phyloP scores from a whole-genome alignment of 1,284 basidiomycete species.

The Coniophora puteana region DNA sequence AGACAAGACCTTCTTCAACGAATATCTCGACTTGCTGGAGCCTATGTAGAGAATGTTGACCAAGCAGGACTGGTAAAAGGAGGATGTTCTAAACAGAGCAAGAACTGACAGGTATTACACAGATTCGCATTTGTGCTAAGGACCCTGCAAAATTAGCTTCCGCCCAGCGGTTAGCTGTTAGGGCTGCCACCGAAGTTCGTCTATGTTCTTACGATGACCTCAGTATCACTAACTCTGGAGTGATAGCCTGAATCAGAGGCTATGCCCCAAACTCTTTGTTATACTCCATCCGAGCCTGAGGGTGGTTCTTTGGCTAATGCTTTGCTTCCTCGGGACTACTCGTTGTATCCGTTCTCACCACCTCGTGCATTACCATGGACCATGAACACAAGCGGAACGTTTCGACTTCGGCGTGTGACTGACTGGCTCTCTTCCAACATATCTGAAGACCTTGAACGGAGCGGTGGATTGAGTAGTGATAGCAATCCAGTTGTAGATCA shows the following conservation, averaged over 20 bases:
- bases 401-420: constrained; percentile 56
- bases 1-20: constrained; percentile 46
- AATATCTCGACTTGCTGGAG: constrained; percentile 64
- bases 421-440: constrained; percentile 46
- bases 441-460: constrained; percentile 31
- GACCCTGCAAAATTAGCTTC: constrained; percentile 33
- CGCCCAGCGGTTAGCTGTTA: constrained; percentile 51
- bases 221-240: not conserved
- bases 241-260: constrained; percentile 5
- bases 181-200: constrained; percentile 49
- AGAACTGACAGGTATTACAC: constrained; percentile 6
- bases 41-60: constrained; percentile 51
- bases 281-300: constrained; percentile 32
- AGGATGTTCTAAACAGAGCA: constrained; percentile 3
- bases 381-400: constrained; percentile 39
- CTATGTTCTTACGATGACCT: constrained; percentile 13
- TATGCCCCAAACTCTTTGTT: constrained; percentile 28
- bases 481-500: constrained; percentile 29
- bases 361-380: constrained; percentile 47
- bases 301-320: constrained; percentile 23
- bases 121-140: constrained; percentile 57
- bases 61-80: constrained; percentile 39
- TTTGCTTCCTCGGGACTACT: constrained; percentile 37
- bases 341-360: constrained; percentile 61
- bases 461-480: constrained; percentile 34